Percentiles rank a stretch among this genome's conserved stretches.
Conservation (phyloP, 768 basidiomycete species). For the Tricholoma furcatifolium region DNA sequence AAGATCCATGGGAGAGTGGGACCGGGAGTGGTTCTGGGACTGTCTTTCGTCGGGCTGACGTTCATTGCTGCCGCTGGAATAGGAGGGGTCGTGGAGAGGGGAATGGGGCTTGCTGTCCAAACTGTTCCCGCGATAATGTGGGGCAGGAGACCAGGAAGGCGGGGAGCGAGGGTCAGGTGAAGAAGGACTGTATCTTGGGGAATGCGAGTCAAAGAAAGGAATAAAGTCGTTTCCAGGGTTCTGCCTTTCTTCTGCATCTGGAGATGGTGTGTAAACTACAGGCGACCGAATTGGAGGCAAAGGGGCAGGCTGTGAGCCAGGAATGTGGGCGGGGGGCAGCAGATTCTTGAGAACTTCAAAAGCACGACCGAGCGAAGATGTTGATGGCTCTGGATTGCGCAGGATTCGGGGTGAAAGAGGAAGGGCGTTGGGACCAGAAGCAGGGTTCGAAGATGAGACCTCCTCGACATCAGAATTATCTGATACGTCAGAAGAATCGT, state of each 20-base stretch:
- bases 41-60: neutral
- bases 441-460: conserved; percentile 24
- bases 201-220: neutral
- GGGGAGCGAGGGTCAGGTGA: conserved; percentile 8
- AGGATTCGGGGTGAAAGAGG: conserved; percentile 19
- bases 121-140: neutral
- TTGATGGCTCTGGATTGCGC: conserved; percentile 1
- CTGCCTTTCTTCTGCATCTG: neutral
- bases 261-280: neutral
- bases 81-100: neutral
- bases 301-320: neutral
- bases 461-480: conserved; percentile 60
- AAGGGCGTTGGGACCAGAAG: conserved; percentile 21
- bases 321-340: conserved; percentile 26
- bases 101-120: neutral
- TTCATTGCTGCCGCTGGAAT: neutral
- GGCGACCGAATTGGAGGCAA: conserved; percentile 1
- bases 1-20: conserved; percentile 49
- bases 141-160: conserved; percentile 2
- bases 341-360: conserved; percentile 31
- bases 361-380: conserved; percentile 22
- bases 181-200: conserved; percentile 12
- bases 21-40: conserved; percentile 27
- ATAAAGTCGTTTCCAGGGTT: neutral
- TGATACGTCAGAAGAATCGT: conserved; percentile 27